Percentiles rank a stretch among this genome's conserved stretches.
These are phyloP conservation scores for Neolentinus lepideus DNA, from an alignment of 1,284 basidiomycete genomes.

Conservation along the genomic window DNA sequence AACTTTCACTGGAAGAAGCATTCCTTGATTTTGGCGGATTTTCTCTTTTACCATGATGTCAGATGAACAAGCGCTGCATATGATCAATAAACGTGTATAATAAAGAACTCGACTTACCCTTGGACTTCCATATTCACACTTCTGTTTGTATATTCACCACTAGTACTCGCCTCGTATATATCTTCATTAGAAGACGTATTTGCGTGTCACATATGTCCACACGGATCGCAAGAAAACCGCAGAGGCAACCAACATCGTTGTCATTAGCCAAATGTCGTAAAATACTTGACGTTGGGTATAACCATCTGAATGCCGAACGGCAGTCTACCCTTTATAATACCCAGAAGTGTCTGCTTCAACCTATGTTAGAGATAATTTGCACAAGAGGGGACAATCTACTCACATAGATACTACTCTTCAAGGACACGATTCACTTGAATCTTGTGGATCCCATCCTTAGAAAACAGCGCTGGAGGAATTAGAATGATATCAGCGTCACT, in stretches of 20 bases:
- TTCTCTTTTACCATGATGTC: neutral
- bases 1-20: slow-evolving; percentile 63
- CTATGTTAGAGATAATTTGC: too few relatives aligned
- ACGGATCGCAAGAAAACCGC: too few relatives aligned
- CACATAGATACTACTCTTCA: too few relatives aligned
- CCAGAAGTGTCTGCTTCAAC: too few relatives aligned
- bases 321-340: neutral
- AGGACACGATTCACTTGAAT: too few relatives aligned
- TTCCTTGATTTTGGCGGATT: slow-evolving; percentile 71
- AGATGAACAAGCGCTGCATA: neutral
- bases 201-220: too few relatives aligned
- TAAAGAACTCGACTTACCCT: too few relatives aligned
- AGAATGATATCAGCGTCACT: neutral
- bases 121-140: too few relatives aligned
- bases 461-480: neutral
- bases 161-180: too few relatives aligned
- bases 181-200: too few relatives aligned
- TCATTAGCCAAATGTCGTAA: neutral
- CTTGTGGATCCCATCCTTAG: neutral
- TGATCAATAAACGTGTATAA: neutral
- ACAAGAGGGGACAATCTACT: too few relatives aligned
- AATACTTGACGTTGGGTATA: neutral
- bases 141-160: too few relatives aligned
- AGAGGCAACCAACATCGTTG: neutral
- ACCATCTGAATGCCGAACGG: neutral